Percentiles rank a stretch among this genome's conserved stretches.
Evolutionary conservation across 2,329 filamentous ascomycete genomes (phyloP).

Genomic region (Daldinia eschscholtzii): DNA sequence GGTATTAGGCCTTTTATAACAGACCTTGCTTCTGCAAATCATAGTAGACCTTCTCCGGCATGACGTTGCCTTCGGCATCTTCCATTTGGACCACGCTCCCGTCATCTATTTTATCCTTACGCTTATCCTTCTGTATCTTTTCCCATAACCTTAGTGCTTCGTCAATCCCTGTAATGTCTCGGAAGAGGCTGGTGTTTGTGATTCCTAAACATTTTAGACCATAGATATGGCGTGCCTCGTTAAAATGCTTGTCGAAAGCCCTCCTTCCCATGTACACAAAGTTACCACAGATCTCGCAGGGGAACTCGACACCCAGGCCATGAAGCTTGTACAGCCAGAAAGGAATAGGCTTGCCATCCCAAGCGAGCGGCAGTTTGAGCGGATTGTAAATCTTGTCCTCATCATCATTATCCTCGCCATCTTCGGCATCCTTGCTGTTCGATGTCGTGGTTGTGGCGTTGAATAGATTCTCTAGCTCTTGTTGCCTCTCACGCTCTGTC

Average conservation of each 20-base stretch:
- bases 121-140: constrained; percentile 89
- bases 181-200: constrained; percentile 88
- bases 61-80: constrained; percentile 95
- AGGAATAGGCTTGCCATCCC: constrained; percentile 99
- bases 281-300: constrained; percentile 97
- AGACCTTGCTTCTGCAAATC: constrained; percentile 94
- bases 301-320: constrained; percentile 92
- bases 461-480: constrained; percentile 91
- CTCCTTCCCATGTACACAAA: constrained; percentile 98
- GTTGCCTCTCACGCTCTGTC: constrained; percentile 94
- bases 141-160: constrained; percentile 92
- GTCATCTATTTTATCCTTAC: constrained; percentile 78
- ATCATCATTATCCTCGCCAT: constrained; percentile 79
- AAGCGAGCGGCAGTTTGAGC: constrained; percentile 92
- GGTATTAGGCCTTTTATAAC: constrained; percentile 62
- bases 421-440: constrained; percentile 64
- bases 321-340: constrained; percentile 99
- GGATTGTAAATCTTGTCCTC: constrained; percentile 97
- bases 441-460: constrained; percentile 65
- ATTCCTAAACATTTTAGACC: constrained; percentile 95
- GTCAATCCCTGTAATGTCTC: constrained; percentile 93
- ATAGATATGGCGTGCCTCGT: constrained; percentile 91
- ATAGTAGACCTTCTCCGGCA: constrained; percentile 98
- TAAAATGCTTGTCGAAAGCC: constrained; percentile 98
- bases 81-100: constrained; percentile 98